phyloP scores from a whole-genome alignment of 2,329 filamentous ascomycete genomes.

The Apiospora marii region DNA sequence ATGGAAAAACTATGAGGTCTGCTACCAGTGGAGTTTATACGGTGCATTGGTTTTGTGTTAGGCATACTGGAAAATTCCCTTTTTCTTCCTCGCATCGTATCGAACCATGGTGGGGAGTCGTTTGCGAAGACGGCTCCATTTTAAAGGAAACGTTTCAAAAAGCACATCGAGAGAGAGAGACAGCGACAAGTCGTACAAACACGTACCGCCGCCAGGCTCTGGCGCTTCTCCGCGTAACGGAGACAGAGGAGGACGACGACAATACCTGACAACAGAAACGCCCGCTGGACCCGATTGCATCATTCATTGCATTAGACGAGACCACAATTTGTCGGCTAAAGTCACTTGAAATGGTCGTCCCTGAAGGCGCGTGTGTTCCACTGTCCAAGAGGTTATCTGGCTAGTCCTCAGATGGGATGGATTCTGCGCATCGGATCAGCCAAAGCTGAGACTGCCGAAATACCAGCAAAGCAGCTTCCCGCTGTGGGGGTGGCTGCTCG shows the following conservation, averaged over 20 bases:
- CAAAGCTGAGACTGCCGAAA: not conserved
- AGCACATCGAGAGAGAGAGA: not conserved
- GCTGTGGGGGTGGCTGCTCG: not conserved
- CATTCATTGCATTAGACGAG: not conserved
- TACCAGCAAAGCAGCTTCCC: not conserved
- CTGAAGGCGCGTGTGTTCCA: too few relatives aligned
- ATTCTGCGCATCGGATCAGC: not conserved
- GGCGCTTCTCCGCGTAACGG: not conserved
- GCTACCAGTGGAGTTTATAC: not conserved
- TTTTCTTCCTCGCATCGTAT: not conserved
- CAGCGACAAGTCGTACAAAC: not conserved
- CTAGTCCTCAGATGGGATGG: not conserved
- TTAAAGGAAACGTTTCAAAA: constrained; percentile 6
- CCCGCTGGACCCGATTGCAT: not conserved
- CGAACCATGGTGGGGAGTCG: not conserved
- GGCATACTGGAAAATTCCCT: not conserved
- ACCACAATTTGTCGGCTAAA: not conserved
- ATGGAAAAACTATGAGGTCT: not conserved
- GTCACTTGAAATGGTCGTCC: too few relatives aligned
- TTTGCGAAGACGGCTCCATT: not conserved
- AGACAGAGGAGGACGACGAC: not conserved
- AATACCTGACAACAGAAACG: not conserved
- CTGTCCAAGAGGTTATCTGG: too few relatives aligned
- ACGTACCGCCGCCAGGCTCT: not conserved
- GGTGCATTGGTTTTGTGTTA: not conserved